Base-by-base conservation (phyloP, 495 filamentous ascomycete species). In the Penicillium coprophilum region DNA sequence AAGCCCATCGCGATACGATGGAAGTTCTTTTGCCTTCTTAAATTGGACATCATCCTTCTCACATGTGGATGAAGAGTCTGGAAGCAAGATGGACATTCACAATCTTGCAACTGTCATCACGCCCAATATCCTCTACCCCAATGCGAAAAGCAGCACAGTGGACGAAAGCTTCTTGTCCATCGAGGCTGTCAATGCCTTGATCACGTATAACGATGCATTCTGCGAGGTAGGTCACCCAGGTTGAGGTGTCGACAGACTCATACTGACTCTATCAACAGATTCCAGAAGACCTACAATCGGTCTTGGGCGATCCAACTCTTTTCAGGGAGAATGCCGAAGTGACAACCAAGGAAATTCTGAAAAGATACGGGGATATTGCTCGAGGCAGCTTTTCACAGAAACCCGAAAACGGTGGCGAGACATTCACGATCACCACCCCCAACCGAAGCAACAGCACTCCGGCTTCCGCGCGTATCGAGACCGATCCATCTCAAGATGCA, bases 1-100 rank as follows among this genome's bases (percentile, higher is more conserved):
- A 97, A 62, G 77, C 85, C 41, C 91, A 99, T 69, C 87, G 94
- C 51, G 94, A 99, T 71, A 91, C 88, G 20, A 82, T 99, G 75
- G 94, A 99, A 70, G 89, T 99, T 49, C 75, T 99, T 97, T 96
- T 72, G 85, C 83, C 13, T 99, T 99, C 78, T 79, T 99, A n/a
- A 96, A 94, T 65, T 99, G 95, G 95, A 89, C 88, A 13, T 90
- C 92, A 12, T 96, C 94, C 6, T 99, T 99, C 77, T 92, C 93
- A 46, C 91, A 96, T 65, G 87, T 97, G 20, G 94, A 99, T 63
- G 93, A 98, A 63, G 82, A 85, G 50, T 82, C 82, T 36, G 94
- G 94, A 20, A 96, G 91, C 66, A 97, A 97, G 79, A 99, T 99
- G 94, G 94, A 99, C 71, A 91, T 94, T 47, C 92, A 96, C 71